A percentile compares a stretch with the other conserved stretches of the same genome.
phyloP scores from a whole-genome alignment of 257 asterid genomes.

The Petunia secreta region DNA sequence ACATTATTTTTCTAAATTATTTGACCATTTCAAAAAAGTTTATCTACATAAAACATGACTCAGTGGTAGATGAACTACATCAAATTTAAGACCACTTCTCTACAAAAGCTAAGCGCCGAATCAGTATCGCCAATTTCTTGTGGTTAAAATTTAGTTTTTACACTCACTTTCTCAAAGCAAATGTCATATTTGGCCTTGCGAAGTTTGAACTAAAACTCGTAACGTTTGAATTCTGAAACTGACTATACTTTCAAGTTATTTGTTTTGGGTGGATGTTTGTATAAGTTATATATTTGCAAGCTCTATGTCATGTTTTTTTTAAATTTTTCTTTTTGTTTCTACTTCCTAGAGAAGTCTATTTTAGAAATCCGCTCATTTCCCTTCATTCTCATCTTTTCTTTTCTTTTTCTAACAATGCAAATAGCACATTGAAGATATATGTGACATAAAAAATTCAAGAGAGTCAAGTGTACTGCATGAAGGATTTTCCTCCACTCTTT shows the following conservation, averaged over 20 bases:
- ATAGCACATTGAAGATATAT: not conserved
- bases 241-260: too few relatives aligned
- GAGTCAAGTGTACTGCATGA: slow-evolving; percentile 1
- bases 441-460: not conserved
- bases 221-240: too few relatives aligned
- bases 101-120: not conserved
- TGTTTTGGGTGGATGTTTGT: too few relatives aligned
- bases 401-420: not conserved
- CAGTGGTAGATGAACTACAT: not conserved
- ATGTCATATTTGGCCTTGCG: not conserved
- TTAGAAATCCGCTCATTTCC: not conserved
- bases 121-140: not conserved
- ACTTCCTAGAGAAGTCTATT: not conserved
- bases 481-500: not conserved
- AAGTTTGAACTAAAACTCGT: too few relatives aligned
- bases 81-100: not conserved
- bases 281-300: too few relatives aligned
- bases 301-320: too few relatives aligned
- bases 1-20: too few relatives aligned
- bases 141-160: not conserved
- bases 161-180: not conserved
- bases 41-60: not conserved
- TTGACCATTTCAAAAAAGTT: not conserved
- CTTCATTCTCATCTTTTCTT: too few relatives aligned
- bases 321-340: too few relatives aligned